These are phyloP conservation scores for Diplodia sapinea DNA, from an alignment of 2,329 filamentous ascomycete species.

Conservation along the genomic window DNA sequence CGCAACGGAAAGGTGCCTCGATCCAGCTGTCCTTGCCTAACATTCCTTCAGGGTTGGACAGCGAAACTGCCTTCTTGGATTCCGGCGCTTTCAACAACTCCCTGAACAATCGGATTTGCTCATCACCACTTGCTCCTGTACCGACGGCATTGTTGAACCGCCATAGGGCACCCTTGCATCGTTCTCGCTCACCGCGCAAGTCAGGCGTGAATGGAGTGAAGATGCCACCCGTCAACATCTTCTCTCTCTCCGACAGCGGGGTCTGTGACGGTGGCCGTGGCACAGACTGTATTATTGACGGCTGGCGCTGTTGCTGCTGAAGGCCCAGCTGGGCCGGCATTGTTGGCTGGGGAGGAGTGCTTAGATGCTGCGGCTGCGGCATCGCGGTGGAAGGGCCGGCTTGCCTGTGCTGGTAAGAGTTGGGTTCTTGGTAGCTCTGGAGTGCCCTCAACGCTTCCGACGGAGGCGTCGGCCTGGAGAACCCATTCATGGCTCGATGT, in stretches of 20 bases:
- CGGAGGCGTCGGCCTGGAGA: not conserved
- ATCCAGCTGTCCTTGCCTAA: constrained; percentile 79
- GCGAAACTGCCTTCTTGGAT: no score
- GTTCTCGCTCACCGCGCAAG: constrained; percentile 81
- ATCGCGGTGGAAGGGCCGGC: constrained; percentile 31
- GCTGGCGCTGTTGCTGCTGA: constrained; percentile 39
- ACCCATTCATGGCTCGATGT: constrained; percentile 18
- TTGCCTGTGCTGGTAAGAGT: constrained; percentile 3
- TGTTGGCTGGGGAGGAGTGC: constrained; percentile 34
- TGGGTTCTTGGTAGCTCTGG: constrained; percentile 38
- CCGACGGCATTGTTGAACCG: constrained; percentile 82
- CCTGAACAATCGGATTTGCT: constrained; percentile 72
- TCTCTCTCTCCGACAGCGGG: constrained; percentile 75
- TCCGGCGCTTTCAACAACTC: constrained; percentile 62
- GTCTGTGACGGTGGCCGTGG: constrained; percentile 25
- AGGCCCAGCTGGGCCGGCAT: constrained; percentile 51
- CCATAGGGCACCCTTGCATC: constrained; percentile 81
- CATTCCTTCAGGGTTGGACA: constrained; percentile 51
- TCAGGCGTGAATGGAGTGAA: constrained; percentile 81
- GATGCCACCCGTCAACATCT: constrained; percentile 82
- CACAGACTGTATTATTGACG: not conserved
- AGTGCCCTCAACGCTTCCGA: constrained; percentile 9
- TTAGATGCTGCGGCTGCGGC: constrained; percentile 31
- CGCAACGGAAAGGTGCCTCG: constrained; percentile 87
- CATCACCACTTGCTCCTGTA: constrained; percentile 63